These are phyloP conservation scores for Eucalyptus globulus DNA, from an alignment of 345 rosid genomes.

Conservation along the genomic window DNA sequence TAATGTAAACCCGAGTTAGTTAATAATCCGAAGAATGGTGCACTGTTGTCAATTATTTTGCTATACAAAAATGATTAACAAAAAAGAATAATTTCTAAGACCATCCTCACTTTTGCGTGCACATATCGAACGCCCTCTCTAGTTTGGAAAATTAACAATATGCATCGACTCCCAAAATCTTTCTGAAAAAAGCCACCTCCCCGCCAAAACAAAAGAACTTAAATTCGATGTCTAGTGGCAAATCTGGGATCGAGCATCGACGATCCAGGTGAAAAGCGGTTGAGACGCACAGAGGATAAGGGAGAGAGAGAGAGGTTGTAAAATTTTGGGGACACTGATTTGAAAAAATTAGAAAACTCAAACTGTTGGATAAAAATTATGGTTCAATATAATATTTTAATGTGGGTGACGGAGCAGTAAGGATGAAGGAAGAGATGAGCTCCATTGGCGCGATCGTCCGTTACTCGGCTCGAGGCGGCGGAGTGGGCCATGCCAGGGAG, in stretches of 20 bases:
- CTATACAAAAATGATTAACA: background rate
- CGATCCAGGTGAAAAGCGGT: too few species aligned
- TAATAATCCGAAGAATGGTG: background rate
- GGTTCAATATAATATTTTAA: background rate
- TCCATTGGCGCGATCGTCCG: background rate
- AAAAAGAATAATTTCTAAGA: background rate
- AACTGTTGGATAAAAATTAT: background rate
- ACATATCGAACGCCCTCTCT: background rate
- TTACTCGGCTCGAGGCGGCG: background rate
- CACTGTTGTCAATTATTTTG: accelerated
- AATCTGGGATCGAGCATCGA: too few species aligned
- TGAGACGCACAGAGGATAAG: background rate
- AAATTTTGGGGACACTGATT: background rate
- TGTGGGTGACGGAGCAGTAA: background rate
- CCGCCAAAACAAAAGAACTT: too few species aligned
- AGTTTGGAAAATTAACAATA: background rate
- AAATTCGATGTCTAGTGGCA: too few species aligned
- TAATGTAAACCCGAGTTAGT: background rate
- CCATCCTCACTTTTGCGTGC: background rate
- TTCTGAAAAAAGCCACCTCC: background rate
- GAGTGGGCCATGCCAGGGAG: background rate
- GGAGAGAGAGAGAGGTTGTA: background rate
- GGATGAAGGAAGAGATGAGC: background rate
- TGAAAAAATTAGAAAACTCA: background rate
- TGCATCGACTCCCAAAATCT: background rate